A percentile compares a stretch with the other conserved stretches of the same genome.
Conservation (phyloP, 139 green algal species). For the Gonium pectorale region DNA sequence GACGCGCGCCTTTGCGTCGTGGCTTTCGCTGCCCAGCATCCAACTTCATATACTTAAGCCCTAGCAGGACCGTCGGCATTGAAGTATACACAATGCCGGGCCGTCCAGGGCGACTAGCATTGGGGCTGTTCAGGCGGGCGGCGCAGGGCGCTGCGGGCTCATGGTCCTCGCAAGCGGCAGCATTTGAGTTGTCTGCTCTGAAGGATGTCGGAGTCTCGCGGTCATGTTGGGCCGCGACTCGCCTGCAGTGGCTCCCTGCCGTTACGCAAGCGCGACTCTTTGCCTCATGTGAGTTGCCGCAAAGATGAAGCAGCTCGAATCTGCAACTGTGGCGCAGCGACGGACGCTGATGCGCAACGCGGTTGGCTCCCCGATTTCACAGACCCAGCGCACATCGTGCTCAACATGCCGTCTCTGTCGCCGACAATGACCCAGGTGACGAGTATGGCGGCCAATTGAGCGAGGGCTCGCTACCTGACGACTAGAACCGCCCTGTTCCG, state of each 20-base stretch:
- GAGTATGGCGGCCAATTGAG: not conserved
- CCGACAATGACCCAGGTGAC: constrained; percentile 91
- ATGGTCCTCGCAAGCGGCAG: not conserved
- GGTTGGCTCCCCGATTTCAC: not conserved
- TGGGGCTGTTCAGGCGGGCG: not conserved
- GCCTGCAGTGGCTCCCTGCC: not conserved
- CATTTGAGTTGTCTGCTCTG: too few relatives aligned
- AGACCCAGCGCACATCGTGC: constrained; percentile 67
- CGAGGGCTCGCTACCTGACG: too few relatives aligned
- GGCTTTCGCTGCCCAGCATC: too few relatives aligned
- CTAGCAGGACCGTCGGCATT: too few relatives aligned
- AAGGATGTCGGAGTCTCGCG: too few relatives aligned
- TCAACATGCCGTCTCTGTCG: constrained; percentile 91
- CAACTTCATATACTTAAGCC: too few relatives aligned
- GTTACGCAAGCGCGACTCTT: not conserved
- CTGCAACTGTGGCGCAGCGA: too few relatives aligned
- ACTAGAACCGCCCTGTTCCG: too few relatives aligned
- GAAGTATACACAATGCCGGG: constrained; percentile 10
- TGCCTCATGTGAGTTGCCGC: constrained; percentile 4
- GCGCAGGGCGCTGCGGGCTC: not conserved
- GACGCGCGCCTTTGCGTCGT: too few relatives aligned
- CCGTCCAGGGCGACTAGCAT: not conserved
- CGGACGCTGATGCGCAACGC: not conserved
- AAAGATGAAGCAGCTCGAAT: not conserved
- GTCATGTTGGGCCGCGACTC: not conserved